Evolutionary conservation across 495 filamentous ascomycete genomes (phyloP), one percentile per base, ranked within the genome.

Genomic region (Daldinia loculata): DNA sequence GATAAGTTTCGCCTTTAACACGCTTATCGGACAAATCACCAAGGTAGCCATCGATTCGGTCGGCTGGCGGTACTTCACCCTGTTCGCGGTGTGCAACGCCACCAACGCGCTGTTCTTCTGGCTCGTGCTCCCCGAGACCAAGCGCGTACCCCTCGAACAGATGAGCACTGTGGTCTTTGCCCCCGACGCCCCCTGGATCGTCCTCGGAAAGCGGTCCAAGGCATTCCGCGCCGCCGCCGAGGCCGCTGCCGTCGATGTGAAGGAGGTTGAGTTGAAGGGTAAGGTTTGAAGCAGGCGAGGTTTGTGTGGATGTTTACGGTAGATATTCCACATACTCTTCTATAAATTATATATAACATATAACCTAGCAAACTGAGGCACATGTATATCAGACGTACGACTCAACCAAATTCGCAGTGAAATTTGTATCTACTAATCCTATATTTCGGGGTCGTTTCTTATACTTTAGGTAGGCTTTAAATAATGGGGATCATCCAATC

Each of bases 1-100:
- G 88, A 81, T 78, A 29, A 85, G 82, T 36, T 91, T 89, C 73
- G 89, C 88, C 5, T 91, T 92, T 80, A 92, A 91, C 79, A 91
- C 89, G 9, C 87, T 92, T 84, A 91, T 91, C 61, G 88, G 89
- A 0, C 89, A 92, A 72, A 82, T 91, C n/a, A 91, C 87, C 3
- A 83, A 83, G 34, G 84, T 86, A 57, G 89, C 88, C 0, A 86
- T 91, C 78, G 79, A 78, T 1, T 72, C 76, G 14, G 75, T 87
- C 11, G 74, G 81, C 0, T 90, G 85, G 72, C 72, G 74, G 34
- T 90, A 79, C 69, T 90, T 89, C 71, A 80, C 84, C 56, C 63
- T 90, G 9, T 90, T 90, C 70, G 81, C 87, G 69, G 82, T 86
- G 32, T 86, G 82, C 75, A 88, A 87, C 61, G 71, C 81, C 29